phyloP scores from a whole-genome alignment of 306 rosid genomes.

The barrel medic (Medicago truncatula) region DNA sequence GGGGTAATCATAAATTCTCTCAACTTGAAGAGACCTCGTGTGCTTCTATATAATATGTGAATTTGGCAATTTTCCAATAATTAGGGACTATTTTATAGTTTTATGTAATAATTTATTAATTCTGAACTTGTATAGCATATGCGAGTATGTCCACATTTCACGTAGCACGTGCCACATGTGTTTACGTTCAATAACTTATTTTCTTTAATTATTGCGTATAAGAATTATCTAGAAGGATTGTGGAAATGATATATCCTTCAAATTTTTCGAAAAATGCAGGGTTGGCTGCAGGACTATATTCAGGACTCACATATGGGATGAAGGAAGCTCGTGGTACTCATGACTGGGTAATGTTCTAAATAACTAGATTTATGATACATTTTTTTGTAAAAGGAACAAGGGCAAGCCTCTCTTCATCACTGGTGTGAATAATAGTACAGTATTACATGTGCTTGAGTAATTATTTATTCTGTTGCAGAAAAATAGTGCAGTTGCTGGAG shows the following conservation, averaged over 20 bases:
- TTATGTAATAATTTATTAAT: neutral
- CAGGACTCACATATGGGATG: constrained; percentile 87
- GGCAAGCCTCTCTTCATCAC: too few species aligned
- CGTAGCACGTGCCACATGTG: neutral
- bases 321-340: constrained; percentile 86
- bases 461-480: constrained; percentile 60
- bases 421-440: too few species aligned
- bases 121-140: constrained; percentile 6
- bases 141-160: neutral
- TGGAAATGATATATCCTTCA: constrained; percentile 7
- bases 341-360: constrained; percentile 73
- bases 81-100: neutral
- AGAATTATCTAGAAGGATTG: too few species aligned
- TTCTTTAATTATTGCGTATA: neutral
- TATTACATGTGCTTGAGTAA: too few species aligned
- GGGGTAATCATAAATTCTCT: constrained; percentile 60
- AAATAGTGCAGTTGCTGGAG: constrained; percentile 92
- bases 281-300: constrained; percentile 81
- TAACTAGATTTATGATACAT: neutral
- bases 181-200: neutral
- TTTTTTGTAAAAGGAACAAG: neutral
- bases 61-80: neutral
- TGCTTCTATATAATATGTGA: constrained; percentile 2
- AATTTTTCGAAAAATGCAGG: constrained; percentile 53
- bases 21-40: neutral